phyloP scores from a whole-genome alignment of 495 filamentous ascomycete genomes.

The Hypoxylon rickii region DNA sequence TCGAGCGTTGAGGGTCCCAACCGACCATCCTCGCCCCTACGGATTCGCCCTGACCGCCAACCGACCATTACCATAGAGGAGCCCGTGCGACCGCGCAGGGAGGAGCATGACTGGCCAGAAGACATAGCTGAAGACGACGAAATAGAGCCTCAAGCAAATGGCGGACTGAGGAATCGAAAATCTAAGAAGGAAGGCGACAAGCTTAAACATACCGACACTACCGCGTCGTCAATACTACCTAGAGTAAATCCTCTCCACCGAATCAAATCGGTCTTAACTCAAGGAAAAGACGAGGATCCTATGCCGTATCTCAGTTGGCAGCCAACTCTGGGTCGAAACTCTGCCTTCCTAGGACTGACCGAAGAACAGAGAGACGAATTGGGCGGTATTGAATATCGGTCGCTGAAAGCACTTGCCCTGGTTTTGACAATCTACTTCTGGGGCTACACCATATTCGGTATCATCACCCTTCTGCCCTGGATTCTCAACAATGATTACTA shows the following conservation, averaged over 20 bases:
- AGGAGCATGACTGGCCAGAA: slow-evolving; percentile 37
- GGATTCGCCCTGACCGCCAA: slow-evolving; percentile 47
- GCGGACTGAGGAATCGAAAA: slow-evolving; percentile 42
- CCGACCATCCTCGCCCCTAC: slow-evolving; percentile 21
- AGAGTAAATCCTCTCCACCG: slow-evolving; percentile 24
- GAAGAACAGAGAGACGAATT: slow-evolving; percentile 92
- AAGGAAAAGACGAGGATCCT: slow-evolving; percentile 51
- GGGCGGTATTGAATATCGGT: slow-evolving; percentile 92
- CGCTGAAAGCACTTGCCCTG: slow-evolving; percentile 80
- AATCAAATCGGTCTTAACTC: slow-evolving; percentile 44
- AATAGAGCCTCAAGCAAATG: slow-evolving; percentile 40
- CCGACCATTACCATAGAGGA: slow-evolving; percentile 69
- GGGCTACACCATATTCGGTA: slow-evolving; percentile 72
- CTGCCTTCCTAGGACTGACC: slow-evolving; percentile 83
- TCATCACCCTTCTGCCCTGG: slow-evolving; percentile 77
- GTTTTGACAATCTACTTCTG: slow-evolving; percentile 79
- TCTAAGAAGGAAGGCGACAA: slow-evolving; percentile 39
- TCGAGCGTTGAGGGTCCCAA: slow-evolving; percentile 30
- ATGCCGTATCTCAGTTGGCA: slow-evolving; percentile 93
- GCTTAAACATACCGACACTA: slow-evolving; percentile 30
- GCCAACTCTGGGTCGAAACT: slow-evolving; percentile 89
- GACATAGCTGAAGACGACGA: slow-evolving; percentile 43
- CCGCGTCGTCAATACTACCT: slow-evolving; percentile 8
- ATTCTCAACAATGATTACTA: slow-evolving; percentile 67
- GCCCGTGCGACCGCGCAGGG: slow-evolving; percentile 48